Conservation (phyloP, 73 alveolate genomes). For the Paramecium tetraurelia region DNA sequence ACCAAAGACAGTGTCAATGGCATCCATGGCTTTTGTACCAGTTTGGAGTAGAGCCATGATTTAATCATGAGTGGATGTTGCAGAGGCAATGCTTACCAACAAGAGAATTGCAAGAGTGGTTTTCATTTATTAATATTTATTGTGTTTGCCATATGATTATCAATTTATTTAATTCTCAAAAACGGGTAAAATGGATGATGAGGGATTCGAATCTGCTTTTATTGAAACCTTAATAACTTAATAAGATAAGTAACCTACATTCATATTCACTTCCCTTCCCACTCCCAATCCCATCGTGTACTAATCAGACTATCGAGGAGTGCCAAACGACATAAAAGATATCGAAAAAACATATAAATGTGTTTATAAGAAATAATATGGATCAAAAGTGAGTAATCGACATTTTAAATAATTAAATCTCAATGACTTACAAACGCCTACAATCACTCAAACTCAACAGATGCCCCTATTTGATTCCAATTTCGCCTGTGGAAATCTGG, state of each 20-base stretch:
- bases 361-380: conserved; percentile 1
- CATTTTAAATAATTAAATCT: background rate
- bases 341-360: background rate
- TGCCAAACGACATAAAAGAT: background rate
- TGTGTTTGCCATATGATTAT: background rate
- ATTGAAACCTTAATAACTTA: conserved; percentile 30
- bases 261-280: background rate
- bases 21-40: conserved; percentile 33
- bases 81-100: conserved; percentile 16
- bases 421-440: background rate
- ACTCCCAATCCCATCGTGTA: background rate
- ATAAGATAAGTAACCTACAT: background rate
- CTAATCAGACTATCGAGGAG: background rate
- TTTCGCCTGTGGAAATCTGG: conserved; percentile 73
- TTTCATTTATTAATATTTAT: conserved; percentile 16
- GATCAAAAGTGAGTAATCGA: background rate
- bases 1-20: conserved; percentile 15
- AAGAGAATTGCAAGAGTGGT: background rate
- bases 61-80: conserved; percentile 32
- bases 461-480: conserved; percentile 64
- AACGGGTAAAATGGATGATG: conserved; percentile 38
- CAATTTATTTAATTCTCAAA: conserved; percentile 1
- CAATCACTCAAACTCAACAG: background rate
- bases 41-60: conserved; percentile 27
- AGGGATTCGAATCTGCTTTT: conserved; percentile 6